Evolutionary conservation across 257 asterid genomes (phyloP), one percentile per base, ranked within the genome.

Genomic region (Cruciata laevipes): DNA sequence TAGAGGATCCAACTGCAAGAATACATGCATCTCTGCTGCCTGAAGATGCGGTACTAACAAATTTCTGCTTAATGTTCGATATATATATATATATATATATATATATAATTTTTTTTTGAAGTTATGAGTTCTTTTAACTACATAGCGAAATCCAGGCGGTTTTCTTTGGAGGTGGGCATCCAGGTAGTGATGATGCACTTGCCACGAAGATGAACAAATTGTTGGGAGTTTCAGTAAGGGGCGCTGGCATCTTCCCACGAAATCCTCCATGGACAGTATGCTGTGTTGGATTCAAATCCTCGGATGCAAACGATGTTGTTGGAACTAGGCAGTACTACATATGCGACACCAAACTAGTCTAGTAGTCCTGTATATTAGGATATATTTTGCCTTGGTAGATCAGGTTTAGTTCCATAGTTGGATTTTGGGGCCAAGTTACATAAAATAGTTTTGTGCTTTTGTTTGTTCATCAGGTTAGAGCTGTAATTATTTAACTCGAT

Each of bases 1-100:
- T 68, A 17, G 72, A 24, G 66, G 72, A 58, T 69, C 66, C 58
- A 24, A 69, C 66, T 0, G 66, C 66, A 38, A 69, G 72, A 38
- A 58, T 69, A 24, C 42, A 17, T 8, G 66, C 72, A 58, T 20
- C 62, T 9, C 72, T 69, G 20, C 14, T 13, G 11, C 35, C 27
- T n/a, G 12, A 58, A 37, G 66, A 69, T 38, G 66, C 65, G 44
- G 63, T 69, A 57, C 12, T 49, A 47, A 17, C n/a, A n/a, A 9
- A 61, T 35, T 21, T 11, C 13, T 24, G 3, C 7, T 6, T 30
- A n/a, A 61, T 6, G 25, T 11, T 47, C n/a, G 11, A 25, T 10
- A n/a, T n/a, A n/a, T n/a, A n/a, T n/a, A n/a, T n/a, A n/a, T n/a
- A n/a, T n/a, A n/a, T n/a, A n/a, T n/a, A n/a, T n/a, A n/a, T n/a